These are phyloP conservation scores for Brachypodium distachyon DNA, from an alignment of 202 grass and related monocot genomes.

Conservation along the genomic window DNA sequence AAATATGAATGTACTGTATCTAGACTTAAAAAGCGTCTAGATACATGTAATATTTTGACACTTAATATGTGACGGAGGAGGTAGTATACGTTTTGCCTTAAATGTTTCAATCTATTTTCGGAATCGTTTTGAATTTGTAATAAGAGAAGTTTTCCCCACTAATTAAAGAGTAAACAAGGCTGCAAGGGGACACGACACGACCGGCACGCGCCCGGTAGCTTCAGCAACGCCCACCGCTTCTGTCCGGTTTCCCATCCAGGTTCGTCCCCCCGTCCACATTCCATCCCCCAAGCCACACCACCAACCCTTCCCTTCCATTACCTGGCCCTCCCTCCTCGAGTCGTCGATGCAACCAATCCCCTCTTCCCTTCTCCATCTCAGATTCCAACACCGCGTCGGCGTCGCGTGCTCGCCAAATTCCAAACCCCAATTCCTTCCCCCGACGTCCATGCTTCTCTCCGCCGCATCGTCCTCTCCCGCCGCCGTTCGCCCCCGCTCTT, in stretches of 20 bases:
- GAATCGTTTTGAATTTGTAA: too few relatives aligned
- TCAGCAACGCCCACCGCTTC: not conserved
- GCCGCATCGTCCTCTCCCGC: not conserved
- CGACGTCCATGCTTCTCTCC: conserved; percentile 2
- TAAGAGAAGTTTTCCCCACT: too few relatives aligned
- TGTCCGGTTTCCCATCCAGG: conserved; percentile 45
- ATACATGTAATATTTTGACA: too few relatives aligned
- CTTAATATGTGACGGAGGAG: too few relatives aligned
- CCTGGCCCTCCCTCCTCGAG: too few relatives aligned
- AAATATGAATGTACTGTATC: too few relatives aligned
- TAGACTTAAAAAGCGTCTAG: too few relatives aligned
- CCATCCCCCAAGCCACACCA: not conserved
- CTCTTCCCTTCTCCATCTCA: not conserved
- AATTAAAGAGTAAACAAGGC: too few relatives aligned
- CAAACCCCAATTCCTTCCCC: not conserved
- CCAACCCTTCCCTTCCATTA: not conserved
- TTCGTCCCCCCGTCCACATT: conserved; percentile 10
- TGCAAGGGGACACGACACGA: too few relatives aligned
- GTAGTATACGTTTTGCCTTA: too few relatives aligned
- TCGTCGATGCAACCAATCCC: conserved; percentile 20
- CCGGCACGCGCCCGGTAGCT: not conserved
- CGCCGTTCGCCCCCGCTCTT: not conserved
- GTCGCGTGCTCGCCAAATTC: not conserved
- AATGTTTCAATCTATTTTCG: too few relatives aligned
- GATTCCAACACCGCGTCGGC: conserved; percentile 14